Base-by-base conservation (phyloP, 306 rosid genomes). In the Cicer cuneatum region DNA sequence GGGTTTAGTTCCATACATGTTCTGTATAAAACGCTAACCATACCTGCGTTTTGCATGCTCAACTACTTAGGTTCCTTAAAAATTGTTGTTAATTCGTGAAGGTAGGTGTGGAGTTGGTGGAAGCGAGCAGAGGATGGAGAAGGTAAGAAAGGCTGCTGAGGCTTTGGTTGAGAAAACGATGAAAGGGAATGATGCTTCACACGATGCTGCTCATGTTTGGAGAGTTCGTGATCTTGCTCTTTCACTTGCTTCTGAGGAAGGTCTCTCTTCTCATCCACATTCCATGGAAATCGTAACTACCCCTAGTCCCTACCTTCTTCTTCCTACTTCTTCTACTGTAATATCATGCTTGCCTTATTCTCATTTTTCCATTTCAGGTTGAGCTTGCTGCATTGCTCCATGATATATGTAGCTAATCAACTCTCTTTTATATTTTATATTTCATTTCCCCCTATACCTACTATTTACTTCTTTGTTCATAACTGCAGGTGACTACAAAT, bases 361-460 rank as follows among this genome's bases (percentile, higher is more conserved):
- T 15, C 65, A 59, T 35, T 73, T 13, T 15, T 82, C 49, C 1
- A n/a, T 73, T 75, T 64, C 90, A 89, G 97, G 85, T 93, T 10
- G 97, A 93, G 79, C 90, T 93, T 79, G 91, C 98, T 66, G 98
- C 97, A 35, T 84, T 93, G 57, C 94, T 93, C 35, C 98, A 89
- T 77, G 98, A 91, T 73, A 87, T 91, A 72, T 96, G 98, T 90
- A 74, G 97, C 96, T 90, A 16, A 56, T 62, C 67, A 42, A 42
- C 56, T 19, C 42, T 8, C 11, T 43, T 66, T 68, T 15, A 6
- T 33, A 12, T 57, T 29, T 29, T 1, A 29, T 29, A 29, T 29
- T 29, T 29, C 35, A 29, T 29, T 29, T 29, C 35, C 5, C 35
- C 35, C 35, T 29, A 29, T 29, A 29, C 35, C 35, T 29, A 29